Conservation (phyloP, 108 stramenopile species). For the Nitzschia inconspicua region DNA sequence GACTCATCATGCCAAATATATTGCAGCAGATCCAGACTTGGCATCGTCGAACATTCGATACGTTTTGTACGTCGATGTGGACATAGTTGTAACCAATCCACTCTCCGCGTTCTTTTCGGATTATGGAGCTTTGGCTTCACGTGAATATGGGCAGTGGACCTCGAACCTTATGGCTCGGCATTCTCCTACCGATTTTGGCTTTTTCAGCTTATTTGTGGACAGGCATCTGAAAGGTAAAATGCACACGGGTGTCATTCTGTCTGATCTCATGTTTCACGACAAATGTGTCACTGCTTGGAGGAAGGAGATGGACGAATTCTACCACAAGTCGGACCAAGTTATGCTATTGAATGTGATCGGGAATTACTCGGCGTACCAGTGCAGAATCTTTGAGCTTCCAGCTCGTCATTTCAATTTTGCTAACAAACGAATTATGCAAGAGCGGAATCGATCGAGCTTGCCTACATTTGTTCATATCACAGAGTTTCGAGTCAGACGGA, state of each 20-base stretch:
- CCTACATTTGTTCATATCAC: slow-evolving; percentile 5
- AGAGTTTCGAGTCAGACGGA: neutral
- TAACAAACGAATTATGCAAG: slow-evolving; percentile 1
- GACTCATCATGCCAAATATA: slow-evolving; percentile 6
- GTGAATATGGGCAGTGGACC: neutral
- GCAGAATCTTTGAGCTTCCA: neutral
- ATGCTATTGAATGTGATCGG: slow-evolving; percentile 3
- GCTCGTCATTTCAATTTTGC: neutral
- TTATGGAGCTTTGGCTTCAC: neutral
- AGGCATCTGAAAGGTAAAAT: neutral
- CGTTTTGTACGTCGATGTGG: slow-evolving; percentile 11
- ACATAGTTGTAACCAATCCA: neutral
- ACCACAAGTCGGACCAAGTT: neutral
- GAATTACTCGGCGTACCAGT: slow-evolving; percentile 2
- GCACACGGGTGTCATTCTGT: slow-evolving; percentile 7
- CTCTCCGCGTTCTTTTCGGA: neutral
- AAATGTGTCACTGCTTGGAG: slow-evolving; percentile 6
- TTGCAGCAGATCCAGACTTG: neutral
- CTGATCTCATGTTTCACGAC: neutral
- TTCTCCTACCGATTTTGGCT: slow-evolving; percentile 1
- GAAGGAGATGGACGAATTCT: slow-evolving; percentile 5
- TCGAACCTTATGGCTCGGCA: no score
- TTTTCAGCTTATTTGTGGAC: slow-evolving; percentile 6
- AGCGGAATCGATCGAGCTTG: neutral
- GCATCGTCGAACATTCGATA: neutral